Conservation (phyloP, 2,329 filamentous ascomycete species). For the Rosellinia necatrix region DNA sequence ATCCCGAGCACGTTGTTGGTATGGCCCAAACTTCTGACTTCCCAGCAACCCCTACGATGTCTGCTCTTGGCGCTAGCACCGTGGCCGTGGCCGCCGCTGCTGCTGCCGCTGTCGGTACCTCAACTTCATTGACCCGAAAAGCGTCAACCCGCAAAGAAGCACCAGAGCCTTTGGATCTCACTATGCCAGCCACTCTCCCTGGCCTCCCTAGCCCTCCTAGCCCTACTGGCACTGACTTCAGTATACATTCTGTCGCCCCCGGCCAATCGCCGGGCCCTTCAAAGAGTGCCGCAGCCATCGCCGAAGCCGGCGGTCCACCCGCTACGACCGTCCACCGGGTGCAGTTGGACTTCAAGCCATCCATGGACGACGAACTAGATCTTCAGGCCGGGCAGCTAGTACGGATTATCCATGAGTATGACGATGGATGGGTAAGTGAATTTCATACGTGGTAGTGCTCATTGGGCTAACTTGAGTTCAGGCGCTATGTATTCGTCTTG, state of each 20-base stretch:
- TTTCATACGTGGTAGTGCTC: not conserved
- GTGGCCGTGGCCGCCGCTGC: conserved; percentile 43
- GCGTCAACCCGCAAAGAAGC: conserved; percentile 60
- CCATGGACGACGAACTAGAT: conserved; percentile 88
- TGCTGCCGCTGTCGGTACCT: conserved; percentile 38
- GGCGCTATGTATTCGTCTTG: conserved; percentile 89
- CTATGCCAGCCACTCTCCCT: conserved; percentile 52
- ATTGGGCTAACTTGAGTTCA: conserved; percentile 44
- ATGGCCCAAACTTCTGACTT: conserved; percentile 44
- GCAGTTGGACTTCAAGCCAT: conserved; percentile 91
- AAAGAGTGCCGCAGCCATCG: conserved; percentile 62
- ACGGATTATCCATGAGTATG: conserved; percentile 90
- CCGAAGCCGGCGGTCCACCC: conserved; percentile 63
- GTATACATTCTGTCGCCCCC: conserved; percentile 58
- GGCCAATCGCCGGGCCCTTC: conserved; percentile 52
- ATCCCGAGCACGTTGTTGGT: conserved; percentile 45
- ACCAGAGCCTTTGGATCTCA: conserved; percentile 59
- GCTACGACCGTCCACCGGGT: conserved; percentile 81
- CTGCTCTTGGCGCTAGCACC: conserved; percentile 46
- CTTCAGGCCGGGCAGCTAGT: conserved; percentile 83
- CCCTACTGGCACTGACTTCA: conserved; percentile 67
- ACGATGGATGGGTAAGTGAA: conserved; percentile 90
- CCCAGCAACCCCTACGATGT: conserved; percentile 36
- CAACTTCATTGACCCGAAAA: conserved; percentile 48
- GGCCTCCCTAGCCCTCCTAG: conserved; percentile 64